A percentile compares a stretch with the other conserved stretches of the same genome.
phyloP scores from a whole-genome alignment of 805 yeast species.

The Saturnispora bothae region DNA sequence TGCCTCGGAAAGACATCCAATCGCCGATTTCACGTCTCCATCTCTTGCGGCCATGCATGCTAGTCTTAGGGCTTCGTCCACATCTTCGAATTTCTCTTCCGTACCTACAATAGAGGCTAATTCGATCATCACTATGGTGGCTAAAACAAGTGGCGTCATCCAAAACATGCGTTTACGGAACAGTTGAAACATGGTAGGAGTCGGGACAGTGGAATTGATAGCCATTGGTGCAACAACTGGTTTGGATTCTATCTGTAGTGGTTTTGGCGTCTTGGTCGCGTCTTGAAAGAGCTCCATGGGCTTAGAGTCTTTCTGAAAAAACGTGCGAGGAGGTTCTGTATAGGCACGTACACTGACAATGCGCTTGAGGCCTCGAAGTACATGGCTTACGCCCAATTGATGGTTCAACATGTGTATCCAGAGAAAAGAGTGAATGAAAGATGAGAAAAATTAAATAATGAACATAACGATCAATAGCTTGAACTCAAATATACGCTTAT shows the following conservation, averaged over 20 bases:
- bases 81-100: constrained; percentile 12
- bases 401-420: no score
- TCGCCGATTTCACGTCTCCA: constrained; percentile 52
- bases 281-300: constrained; percentile 9
- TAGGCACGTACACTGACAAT: neutral
- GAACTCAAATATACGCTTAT: no score
- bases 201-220: no score
- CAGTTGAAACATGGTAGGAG: neutral
- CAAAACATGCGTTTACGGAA: neutral
- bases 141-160: constrained; percentile 1
- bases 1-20: constrained; percentile 61
- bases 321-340: neutral
- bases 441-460: neutral
- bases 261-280: constrained; percentile 1
- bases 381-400: no score
- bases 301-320: constrained; percentile 13
- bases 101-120: constrained; percentile 1
- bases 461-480: no score
- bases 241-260: no score
- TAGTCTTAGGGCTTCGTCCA: constrained; percentile 7
- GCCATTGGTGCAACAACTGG: no score
- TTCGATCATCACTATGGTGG: constrained; percentile 1
- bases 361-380: neutral
- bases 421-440: neutral
- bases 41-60: constrained; percentile 16